Percentiles rank a stretch among this genome's conserved stretches.
Conservation (phyloP, 345 rosid species). For the Salix suchowensis region DNA sequence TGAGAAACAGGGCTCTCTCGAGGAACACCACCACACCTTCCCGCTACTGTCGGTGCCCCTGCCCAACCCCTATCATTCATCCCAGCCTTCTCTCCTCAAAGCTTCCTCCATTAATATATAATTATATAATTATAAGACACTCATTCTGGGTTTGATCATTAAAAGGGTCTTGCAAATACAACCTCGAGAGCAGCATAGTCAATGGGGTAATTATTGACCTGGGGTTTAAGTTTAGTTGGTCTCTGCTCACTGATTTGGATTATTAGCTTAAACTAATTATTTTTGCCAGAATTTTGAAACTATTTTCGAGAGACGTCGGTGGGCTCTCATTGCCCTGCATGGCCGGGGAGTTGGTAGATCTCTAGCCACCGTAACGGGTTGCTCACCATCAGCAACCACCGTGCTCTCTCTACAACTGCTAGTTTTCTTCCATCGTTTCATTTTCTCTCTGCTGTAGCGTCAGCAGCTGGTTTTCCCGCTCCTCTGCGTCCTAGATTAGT, state of each 20-base stretch:
- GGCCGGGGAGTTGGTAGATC: background rate
- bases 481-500: no score
- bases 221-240: background rate
- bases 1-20: background rate
- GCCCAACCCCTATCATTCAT: no score
- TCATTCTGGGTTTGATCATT: background rate
- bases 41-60: conserved; percentile 8
- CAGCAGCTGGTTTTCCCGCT: no score
- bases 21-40: background rate
- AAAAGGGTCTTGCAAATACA: background rate
- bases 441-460: no score
- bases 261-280: background rate
- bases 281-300: background rate
- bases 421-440: no score
- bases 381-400: background rate
- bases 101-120: no score
- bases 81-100: background rate
- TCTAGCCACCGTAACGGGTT: background rate
- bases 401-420: background rate
- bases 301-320: background rate
- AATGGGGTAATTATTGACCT: conserved; percentile 7
- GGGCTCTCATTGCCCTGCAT: background rate
- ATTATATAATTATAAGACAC: background rate
- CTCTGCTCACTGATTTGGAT: background rate
- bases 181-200: background rate